Evolutionary conservation across 1,139 yeast genomes (phyloP), one percentile per base, ranked within the genome.

Genomic region (Diutina ranongensis): DNA sequence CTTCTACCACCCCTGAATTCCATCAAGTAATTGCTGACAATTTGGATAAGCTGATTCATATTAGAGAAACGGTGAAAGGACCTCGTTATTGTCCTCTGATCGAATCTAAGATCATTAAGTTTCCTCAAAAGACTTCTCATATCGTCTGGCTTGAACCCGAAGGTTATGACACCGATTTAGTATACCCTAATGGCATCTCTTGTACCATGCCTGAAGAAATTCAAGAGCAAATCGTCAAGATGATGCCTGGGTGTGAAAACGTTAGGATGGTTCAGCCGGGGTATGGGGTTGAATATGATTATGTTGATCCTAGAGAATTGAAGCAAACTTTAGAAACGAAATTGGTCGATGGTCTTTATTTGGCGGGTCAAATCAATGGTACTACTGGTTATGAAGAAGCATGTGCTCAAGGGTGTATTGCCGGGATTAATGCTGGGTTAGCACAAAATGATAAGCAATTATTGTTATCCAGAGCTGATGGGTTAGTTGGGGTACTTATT

Each of bases 321-420:
- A 71, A 73, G 46, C 73, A 72, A 45, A 84, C 95, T 0, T 62
- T 94, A 44, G 96, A 92, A 58, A 87, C 97, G 0, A 88, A 86
- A 56, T 63, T 77, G 4, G 79, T 94, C 1, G 65, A 72, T 16
- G 97, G 97, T 0, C 64, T 94, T 40, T 94, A 67, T 57, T 68
- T 94, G 46, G 99, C 98, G 0, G 99, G 99, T 1, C 99, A 94
- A 62, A 94, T 94, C 40, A 94, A 94, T 58, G 99, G 99, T 41
- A 94, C 99, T 1, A 94, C 99, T 0, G 99, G 99, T 0, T 94
- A 94, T 56, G 99, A 94, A 64, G 99, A 94, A 60, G 99, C 99
- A 0, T 96, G 97, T 1, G 82, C 97, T 0, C 98, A 92, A 58
- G 99, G 99, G 1, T 74, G 89, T 48, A 65, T 94, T 45, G 98